phyloP scores from a whole-genome alignment of 352 stramenopile species.

The Phytophthora agathidicida region DNA sequence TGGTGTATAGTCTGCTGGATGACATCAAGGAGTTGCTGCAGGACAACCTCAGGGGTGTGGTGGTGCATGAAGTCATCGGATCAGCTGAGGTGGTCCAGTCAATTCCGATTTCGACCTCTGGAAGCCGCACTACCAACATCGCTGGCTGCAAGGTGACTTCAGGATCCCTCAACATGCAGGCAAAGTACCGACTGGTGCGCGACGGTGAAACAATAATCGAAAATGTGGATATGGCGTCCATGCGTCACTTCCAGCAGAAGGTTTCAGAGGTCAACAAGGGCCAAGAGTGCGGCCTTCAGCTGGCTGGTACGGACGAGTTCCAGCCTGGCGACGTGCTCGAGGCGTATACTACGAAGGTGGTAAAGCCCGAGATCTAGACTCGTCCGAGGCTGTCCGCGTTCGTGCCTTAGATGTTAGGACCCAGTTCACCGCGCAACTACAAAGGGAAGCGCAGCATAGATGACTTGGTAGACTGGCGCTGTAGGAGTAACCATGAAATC shows the following conservation, averaged over 20 bases:
- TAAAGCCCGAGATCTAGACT: constrained; percentile 70
- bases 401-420: constrained; percentile 24
- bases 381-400: not conserved
- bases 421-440: constrained; percentile 2
- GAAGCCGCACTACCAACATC: constrained; percentile 93
- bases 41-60: constrained; percentile 66
- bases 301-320: constrained; percentile 94
- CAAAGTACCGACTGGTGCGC: constrained; percentile 86
- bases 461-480: constrained; percentile 13
- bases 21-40: constrained; percentile 85
- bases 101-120: constrained; percentile 84
- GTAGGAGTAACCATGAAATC: constrained; percentile 23
- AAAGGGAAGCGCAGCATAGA: constrained; percentile 18
- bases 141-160: constrained; percentile 96
- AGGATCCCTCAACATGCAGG: constrained; percentile 90
- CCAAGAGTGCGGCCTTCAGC: constrained; percentile 98
- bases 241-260: constrained; percentile 93
- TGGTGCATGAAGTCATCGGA: constrained; percentile 73
- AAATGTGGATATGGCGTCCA: constrained; percentile 84
- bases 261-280: constrained; percentile 92
- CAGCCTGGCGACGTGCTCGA: constrained; percentile 96
- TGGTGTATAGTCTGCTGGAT: constrained; percentile 91
- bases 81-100: constrained; percentile 81
- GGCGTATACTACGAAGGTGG: constrained; percentile 75
- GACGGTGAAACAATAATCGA: constrained; percentile 92